These are phyloP conservation scores for Melastoma candidum DNA, from an alignment of 441 rosid genomes.

Conservation along the genomic window DNA sequence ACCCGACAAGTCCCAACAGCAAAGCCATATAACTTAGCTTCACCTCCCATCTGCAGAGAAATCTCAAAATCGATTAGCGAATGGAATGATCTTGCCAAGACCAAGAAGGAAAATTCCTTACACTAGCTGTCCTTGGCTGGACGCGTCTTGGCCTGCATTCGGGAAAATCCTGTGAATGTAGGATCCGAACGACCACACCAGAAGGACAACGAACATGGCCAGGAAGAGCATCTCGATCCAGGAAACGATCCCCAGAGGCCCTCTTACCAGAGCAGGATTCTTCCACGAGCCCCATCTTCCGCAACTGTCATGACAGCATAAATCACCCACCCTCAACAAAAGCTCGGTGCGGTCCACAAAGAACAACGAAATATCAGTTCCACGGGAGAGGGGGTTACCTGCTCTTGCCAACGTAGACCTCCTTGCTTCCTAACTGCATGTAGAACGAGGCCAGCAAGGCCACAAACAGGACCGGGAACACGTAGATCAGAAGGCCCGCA, in stretches of 20 bases:
- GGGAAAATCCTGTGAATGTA: conserved; percentile 6
- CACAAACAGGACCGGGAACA: conserved; percentile 6
- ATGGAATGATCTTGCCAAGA: too few species aligned
- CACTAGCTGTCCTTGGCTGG: background rate
- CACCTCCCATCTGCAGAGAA: conserved; percentile 36
- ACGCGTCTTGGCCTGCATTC: too few species aligned
- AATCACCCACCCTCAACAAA: too few species aligned
- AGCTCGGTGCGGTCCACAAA: too few species aligned
- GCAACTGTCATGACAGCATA: background rate
- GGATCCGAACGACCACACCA: conserved; percentile 13
- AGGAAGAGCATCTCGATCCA: conserved; percentile 10
- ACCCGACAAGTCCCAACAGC: conserved; percentile 38
- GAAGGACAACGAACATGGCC: conserved; percentile 2
- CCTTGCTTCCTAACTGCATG: background rate
- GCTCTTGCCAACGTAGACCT: background rate
- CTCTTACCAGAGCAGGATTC: conserved; percentile 8
- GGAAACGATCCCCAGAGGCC: conserved; percentile 14
- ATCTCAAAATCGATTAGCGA: too few species aligned
- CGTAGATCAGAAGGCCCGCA: conserved; percentile 6
- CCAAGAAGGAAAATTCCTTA: background rate
- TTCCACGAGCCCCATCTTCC: conserved; percentile 3
- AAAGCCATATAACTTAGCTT: conserved; percentile 23
- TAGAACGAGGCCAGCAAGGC: conserved; percentile 4
- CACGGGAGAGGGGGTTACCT: background rate
- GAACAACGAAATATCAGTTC: too few species aligned